phyloP scores from a whole-genome alignment of 768 basidiomycete species.

The Cystobasidium ongulense region DNA sequence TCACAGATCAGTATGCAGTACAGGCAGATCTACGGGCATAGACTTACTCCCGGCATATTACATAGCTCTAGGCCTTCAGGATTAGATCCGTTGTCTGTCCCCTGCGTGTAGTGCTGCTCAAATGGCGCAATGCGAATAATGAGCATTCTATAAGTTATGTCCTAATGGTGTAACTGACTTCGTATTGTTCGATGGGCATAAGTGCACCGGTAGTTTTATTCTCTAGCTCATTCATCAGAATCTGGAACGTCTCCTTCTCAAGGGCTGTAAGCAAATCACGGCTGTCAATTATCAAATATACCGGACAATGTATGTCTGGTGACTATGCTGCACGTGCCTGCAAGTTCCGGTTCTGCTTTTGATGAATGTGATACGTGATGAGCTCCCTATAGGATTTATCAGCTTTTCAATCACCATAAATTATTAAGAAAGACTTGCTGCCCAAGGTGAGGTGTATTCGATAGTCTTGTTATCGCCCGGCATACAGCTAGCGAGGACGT shows the following conservation, averaged over 20 bases:
- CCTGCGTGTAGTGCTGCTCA: slow-evolving; percentile 10
- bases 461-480: slow-evolving; percentile 41
- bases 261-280: background rate
- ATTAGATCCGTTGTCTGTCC: slow-evolving; percentile 15
- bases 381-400: slow-evolving; percentile 11
- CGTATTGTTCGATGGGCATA: slow-evolving; percentile 21
- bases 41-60: slow-evolving; percentile 16
- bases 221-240: background rate
- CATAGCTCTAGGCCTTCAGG: slow-evolving; percentile 2
- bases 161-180: background rate
- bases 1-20: background rate
- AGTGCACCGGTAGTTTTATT: background rate
- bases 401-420: background rate
- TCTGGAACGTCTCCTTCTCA: background rate
- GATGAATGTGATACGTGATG: slow-evolving; percentile 28
- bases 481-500: slow-evolving; percentile 44
- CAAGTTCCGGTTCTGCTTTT: background rate
- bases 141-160: background rate
- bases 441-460: slow-evolving; percentile 27
- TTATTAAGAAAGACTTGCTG: background rate
- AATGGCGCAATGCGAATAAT: no score
- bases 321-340: background rate
- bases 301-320: background rate
- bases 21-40: background rate
- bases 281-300: no score